These are phyloP conservation scores for Venturia pyrina DNA, from an alignment of 2,329 filamentous ascomycete genomes.

Conservation along the genomic window DNA sequence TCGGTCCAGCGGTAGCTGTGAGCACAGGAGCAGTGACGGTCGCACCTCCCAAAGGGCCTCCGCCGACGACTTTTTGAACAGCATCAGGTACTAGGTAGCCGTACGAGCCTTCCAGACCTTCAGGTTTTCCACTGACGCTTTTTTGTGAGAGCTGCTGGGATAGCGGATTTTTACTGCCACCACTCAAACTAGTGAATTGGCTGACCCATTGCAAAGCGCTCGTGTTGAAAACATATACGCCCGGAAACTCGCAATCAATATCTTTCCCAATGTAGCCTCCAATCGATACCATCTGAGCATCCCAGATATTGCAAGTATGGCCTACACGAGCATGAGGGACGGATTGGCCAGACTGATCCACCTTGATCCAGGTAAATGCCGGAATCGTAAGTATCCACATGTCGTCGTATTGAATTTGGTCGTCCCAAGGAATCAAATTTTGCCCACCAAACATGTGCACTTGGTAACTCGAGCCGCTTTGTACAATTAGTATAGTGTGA, in stretches of 20 bases:
- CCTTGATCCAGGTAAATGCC: conserved; percentile 69
- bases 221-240: conserved; percentile 69
- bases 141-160: conserved; percentile 44
- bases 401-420: conserved; percentile 55
- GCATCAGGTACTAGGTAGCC: conserved; percentile 61
- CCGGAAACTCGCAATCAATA: conserved; percentile 55
- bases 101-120: conserved; percentile 47
- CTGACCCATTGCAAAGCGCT: conserved; percentile 59
- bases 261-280: conserved; percentile 58
- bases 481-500: conserved; percentile 7
- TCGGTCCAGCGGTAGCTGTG: conserved; percentile 55
- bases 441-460: conserved; percentile 73
- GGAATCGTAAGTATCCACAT: conserved; percentile 75
- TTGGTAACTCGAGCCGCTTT: conserved; percentile 59
- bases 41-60: conserved; percentile 55
- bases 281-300: conserved; percentile 69
- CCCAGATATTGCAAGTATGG: conserved; percentile 68
- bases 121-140: conserved; percentile 37
- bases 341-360: conserved; percentile 35
- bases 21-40: conserved; percentile 55
- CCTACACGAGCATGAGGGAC: conserved; percentile 53
- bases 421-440: conserved; percentile 53
- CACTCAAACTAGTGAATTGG: conserved; percentile 55
- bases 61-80: conserved; percentile 58
- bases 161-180: conserved; percentile 36